Evolutionary conservation across 176 grass and related monocot species (phyloP).

Genomic region (sorghum (Sorghum bicolor)): Sorghum_bicolor_NCBIv3 NC_012875.2:60501501-60502000

Average conservation of each 20-base stretch:
- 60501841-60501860: slow-evolving; percentile 31
- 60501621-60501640: slow-evolving; percentile 91
- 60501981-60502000: slow-evolving; percentile 17
- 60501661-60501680: slow-evolving; percentile 58
- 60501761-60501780: slow-evolving; percentile 47
- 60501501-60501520: slow-evolving; percentile 70
- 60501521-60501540: slow-evolving; percentile 88
- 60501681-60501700: slow-evolving; percentile 32
- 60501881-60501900: background rate
- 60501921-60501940: background rate
- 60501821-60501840: background rate
- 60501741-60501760: slow-evolving; percentile 25
- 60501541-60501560: slow-evolving; percentile 77
- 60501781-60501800: background rate
- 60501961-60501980: background rate
- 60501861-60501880: background rate
- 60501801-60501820: background rate
- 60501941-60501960: slow-evolving; percentile 15
- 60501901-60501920: background rate
- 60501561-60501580: slow-evolving; percentile 83
- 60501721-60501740: slow-evolving; percentile 51
- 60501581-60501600: slow-evolving; percentile 83
- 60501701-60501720: slow-evolving; percentile 36
- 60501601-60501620: slow-evolving; percentile 80
- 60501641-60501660: slow-evolving; percentile 92